These are phyloP conservation scores for Phytopythium mirpurense DNA, from an alignment of 352 stramenopile genomes.

Conservation along the genomic window DNA sequence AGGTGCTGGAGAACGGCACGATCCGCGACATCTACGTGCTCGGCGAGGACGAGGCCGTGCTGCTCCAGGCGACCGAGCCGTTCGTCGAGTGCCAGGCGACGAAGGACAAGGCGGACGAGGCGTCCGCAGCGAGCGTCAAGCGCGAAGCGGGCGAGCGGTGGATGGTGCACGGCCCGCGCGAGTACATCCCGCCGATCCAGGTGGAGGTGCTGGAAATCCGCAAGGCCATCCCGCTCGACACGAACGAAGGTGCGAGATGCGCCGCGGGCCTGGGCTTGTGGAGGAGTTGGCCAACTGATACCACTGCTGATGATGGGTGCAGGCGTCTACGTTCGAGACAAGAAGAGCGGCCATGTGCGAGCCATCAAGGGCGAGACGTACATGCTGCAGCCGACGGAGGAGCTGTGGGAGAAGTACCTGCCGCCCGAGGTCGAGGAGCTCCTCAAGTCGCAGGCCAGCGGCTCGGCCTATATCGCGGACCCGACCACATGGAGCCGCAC, in stretches of 20 bases:
- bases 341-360: slow-evolving; percentile 67
- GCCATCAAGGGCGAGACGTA: slow-evolving; percentile 74
- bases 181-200: slow-evolving; percentile 77
- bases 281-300: no score
- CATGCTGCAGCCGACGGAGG: slow-evolving; percentile 77
- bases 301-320: no score
- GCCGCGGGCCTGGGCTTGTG: not conserved
- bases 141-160: slow-evolving; percentile 66
- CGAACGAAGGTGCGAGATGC: slow-evolving; percentile 42
- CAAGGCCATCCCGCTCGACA: slow-evolving; percentile 68
- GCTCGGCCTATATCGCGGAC: slow-evolving; percentile 58
- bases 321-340: slow-evolving; percentile 74
- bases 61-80: slow-evolving; percentile 61
- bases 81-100: slow-evolving; percentile 41
- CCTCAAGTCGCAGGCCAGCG: slow-evolving; percentile 41
- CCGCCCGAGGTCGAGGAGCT: slow-evolving; percentile 61
- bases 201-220: slow-evolving; percentile 75
- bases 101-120: slow-evolving; percentile 15
- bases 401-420: slow-evolving; percentile 68
- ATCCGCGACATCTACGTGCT: slow-evolving; percentile 68
- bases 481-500: slow-evolving; percentile 20
- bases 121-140: slow-evolving; percentile 13
- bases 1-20: slow-evolving; percentile 48
- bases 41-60: slow-evolving; percentile 73
- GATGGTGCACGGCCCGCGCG: slow-evolving; percentile 76